A percentile compares a stretch with the other conserved stretches of the same genome.
These are phyloP conservation scores for Paecilomyces niveus DNA, from an alignment of 2,329 filamentous ascomycete genomes.

Conservation along the genomic window DNA sequence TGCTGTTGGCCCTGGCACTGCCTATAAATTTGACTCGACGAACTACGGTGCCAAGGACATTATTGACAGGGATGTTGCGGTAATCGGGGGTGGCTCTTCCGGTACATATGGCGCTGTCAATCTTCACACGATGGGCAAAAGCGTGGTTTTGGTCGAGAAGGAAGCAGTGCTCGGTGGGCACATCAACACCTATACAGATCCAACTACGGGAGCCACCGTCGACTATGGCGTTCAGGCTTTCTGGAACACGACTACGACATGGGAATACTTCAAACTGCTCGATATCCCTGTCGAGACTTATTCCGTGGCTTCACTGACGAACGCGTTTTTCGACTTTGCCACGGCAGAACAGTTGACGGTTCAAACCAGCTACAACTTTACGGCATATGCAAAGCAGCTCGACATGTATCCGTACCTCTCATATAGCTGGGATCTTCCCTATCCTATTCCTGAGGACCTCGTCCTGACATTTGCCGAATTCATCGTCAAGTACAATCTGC, in stretches of 20 bases:
- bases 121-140: slow-evolving; percentile 17
- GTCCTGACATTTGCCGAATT: slow-evolving; percentile 22
- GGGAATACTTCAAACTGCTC: slow-evolving; percentile 17
- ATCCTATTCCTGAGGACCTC: slow-evolving; percentile 22
- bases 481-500: slow-evolving; percentile 16
- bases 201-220: slow-evolving; percentile 10
- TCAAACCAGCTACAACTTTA: slow-evolving; percentile 5
- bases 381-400: slow-evolving; percentile 10
- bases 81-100: slow-evolving; percentile 5
- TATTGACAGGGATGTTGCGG: not conserved
- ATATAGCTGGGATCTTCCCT: slow-evolving; percentile 16
- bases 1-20: too few relatives aligned
- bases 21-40: too few relatives aligned
- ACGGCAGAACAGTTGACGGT: slow-evolving; percentile 1
- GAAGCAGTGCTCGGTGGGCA: slow-evolving; percentile 19
- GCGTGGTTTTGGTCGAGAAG: slow-evolving; percentile 20
- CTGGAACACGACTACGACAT: slow-evolving; percentile 12
- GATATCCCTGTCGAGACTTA: slow-evolving; percentile 8
- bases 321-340: not conserved
- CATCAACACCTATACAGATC: slow-evolving; percentile 18
- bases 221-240: slow-evolving; percentile 23
- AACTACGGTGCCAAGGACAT: too few relatives aligned
- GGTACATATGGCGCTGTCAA: slow-evolving; percentile 23
- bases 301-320: not conserved
- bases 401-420: slow-evolving; percentile 18